Evolutionary conservation across 2,329 filamentous ascomycete species (phyloP).

Genomic region (Phyllosticta citriasiana): DNA sequence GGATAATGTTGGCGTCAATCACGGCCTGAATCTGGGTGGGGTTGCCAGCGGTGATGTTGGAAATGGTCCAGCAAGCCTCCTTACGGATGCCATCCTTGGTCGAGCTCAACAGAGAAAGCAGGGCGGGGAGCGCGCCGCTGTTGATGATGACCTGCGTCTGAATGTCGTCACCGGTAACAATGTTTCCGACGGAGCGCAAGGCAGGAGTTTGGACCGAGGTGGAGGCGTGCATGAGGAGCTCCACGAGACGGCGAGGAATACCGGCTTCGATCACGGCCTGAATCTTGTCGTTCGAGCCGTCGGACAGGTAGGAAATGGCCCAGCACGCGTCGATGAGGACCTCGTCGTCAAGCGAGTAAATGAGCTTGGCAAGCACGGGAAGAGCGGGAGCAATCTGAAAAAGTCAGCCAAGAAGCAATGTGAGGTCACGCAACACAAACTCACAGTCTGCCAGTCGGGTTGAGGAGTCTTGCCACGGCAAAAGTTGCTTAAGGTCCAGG

Average conservation of each 20-base stretch:
- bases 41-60: slow-evolving; percentile 97
- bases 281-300: slow-evolving; percentile 98
- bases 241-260: slow-evolving; percentile 89
- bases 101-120: slow-evolving; percentile 89
- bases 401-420: background rate
- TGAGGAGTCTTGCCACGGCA: slow-evolving; percentile 99
- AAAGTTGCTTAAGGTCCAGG: slow-evolving; percentile 99
- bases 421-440: slow-evolving; percentile 27
- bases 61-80: slow-evolving; percentile 99
- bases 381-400: slow-evolving; percentile 82
- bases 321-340: slow-evolving; percentile 98
- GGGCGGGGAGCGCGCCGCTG: slow-evolving; percentile 81
- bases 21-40: slow-evolving; percentile 95
- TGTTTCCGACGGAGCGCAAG: slow-evolving; percentile 94
- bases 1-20: slow-evolving; percentile 93
- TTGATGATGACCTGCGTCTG: slow-evolving; percentile 99
- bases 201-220: slow-evolving; percentile 97
- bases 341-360: slow-evolving; percentile 97
- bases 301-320: slow-evolving; percentile 97
- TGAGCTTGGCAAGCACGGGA: slow-evolving; percentile 89
- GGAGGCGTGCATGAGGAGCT: slow-evolving; percentile 95
- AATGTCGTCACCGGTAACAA: slow-evolving; percentile 95
- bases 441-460: slow-evolving; percentile 91
- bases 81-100: slow-evolving; percentile 98
- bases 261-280: slow-evolving; percentile 98